Base-by-base conservation (phyloP, 75 land plant species). In the Selaginella moellendorffii region DNA sequence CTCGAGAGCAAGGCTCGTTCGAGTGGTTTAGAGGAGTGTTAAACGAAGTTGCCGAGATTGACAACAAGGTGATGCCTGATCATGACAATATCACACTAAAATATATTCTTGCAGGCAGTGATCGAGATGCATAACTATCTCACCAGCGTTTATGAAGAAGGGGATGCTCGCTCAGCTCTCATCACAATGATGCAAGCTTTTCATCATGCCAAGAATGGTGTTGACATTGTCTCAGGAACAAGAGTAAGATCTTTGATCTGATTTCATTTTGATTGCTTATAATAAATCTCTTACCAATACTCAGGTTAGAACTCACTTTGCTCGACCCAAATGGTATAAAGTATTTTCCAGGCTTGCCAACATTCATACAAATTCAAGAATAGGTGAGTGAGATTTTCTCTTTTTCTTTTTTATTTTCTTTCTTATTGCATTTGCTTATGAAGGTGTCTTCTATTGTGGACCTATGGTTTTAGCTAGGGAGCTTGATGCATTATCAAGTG, bases 151-250 rank as follows among this genome's bases (percentile, higher is more conserved):
- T 56, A 56, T 19, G 59, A 56, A 56, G 59, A 56, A 25, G 59
- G 59, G 21, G 59, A 56, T 19, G 59, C 59, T 8, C 59, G 24
- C 24, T 56, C 59, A 21, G 59, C 59, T 24, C 24, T 56, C 5
- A 56, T 56, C 5, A 56, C 59, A 19, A 56, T 56, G 59, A 56
- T 56, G 19, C 59, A 56, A 25, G 24, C 59, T 2, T 24, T 56
- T 56, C 59, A 56, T 56, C 59, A 56, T 56, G 59, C 59, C n/a
- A 56, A 56, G 21, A 36, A 56, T 56, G 59, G 59, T n/a, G 24
- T 56, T 5, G 59, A 56, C 59, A 56, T 56, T 19, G 59, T 56
- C 59, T 56, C 24, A 2, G 59, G 59, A 5, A 56, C 59, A 56
- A 56, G 59, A 56, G 59, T 56, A 36, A 36, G 5, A 36, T 36